phyloP scores from a whole-genome alignment of 169 alveolate genomes.

The Perkinsus marinus region DNA sequence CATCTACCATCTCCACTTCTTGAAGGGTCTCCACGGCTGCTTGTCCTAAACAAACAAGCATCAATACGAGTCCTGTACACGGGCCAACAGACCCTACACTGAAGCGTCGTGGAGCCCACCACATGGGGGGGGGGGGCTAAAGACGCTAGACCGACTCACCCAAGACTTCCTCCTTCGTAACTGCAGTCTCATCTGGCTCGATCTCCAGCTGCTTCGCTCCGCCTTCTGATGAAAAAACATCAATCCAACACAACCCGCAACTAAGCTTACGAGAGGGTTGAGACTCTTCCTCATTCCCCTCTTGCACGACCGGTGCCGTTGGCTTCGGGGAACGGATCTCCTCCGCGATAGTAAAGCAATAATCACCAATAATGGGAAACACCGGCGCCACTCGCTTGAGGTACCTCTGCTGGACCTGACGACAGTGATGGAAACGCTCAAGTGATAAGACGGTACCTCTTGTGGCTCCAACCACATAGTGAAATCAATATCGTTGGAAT shows the following conservation, averaged over 20 bases:
- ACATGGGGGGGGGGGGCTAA: neutral
- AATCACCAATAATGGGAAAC: neutral
- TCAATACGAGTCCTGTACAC: neutral
- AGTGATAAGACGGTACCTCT: no score
- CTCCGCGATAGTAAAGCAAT: neutral
- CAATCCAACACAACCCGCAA: neutral
- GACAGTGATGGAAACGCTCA: neutral
- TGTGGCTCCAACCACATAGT: neutral
- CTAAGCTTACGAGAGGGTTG: neutral
- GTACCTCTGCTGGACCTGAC: neutral
- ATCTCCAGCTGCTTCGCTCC: neutral
- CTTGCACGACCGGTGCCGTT: no score
- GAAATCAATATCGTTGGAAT: neutral
- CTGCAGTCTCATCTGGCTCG: neutral
- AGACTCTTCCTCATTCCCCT: no score
- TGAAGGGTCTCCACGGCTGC: neutral
- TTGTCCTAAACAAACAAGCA: neutral
- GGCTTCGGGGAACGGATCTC: neutral
- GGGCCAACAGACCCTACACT: neutral
- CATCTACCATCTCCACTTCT: neutral
- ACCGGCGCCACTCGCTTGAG: neutral
- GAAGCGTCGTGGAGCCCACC: neutral
- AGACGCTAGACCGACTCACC: neutral
- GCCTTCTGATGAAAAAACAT: neutral
- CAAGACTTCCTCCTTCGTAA: neutral